phyloP scores from a whole-genome alignment of 306 rosid species.

The Luffa aegyptiaca region DNA sequence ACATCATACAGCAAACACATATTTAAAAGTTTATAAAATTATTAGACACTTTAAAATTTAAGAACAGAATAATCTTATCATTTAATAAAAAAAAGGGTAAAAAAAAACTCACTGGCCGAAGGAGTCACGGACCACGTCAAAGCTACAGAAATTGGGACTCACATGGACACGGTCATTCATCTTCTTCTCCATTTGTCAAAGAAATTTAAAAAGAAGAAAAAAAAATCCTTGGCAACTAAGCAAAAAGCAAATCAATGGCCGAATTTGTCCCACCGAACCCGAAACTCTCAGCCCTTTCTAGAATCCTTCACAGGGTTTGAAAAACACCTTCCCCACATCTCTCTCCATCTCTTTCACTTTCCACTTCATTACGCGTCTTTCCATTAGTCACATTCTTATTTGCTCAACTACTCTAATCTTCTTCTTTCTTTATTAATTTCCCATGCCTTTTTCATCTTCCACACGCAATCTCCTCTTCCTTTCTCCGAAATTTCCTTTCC shows the following conservation, averaged over 20 bases:
- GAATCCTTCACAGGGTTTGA: neutral
- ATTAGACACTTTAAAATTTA: no score
- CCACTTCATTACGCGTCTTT: neutral
- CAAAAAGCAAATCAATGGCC: neutral
- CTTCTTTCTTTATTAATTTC: neutral
- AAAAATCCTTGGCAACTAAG: neutral
- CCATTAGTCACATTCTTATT: neutral
- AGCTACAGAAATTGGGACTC: neutral
- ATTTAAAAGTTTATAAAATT: no score
- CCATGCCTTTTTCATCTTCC: neutral
- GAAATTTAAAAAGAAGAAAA: neutral
- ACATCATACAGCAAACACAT: no score
- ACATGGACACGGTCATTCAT: neutral
- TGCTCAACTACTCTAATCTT: neutral
- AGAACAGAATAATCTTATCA: no score
- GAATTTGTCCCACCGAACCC: neutral
- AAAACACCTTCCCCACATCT: neutral
- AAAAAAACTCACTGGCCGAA: neutral
- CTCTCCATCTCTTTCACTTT: neutral
- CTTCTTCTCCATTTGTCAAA: neutral
- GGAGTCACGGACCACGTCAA: neutral
- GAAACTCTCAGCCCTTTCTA: neutral
- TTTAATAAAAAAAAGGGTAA: no score
- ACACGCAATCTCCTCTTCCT: constrained; percentile 30
- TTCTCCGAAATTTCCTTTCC: constrained; percentile 27